Evolutionary conservation across 257 asterid genomes (phyloP).

Genomic region (Galeopsis tetrahit): DNA sequence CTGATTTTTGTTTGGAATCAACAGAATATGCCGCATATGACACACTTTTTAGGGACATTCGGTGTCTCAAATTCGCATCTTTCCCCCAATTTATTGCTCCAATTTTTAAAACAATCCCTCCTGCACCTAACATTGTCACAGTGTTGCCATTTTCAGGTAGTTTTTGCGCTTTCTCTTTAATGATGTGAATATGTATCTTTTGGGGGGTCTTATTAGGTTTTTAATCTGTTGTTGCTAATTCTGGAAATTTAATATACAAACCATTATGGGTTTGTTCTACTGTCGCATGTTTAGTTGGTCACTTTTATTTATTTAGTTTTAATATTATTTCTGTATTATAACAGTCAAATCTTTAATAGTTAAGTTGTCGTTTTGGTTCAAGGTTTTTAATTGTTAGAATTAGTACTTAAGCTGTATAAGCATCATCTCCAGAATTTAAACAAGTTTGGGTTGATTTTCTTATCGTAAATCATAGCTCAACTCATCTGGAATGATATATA

Average conservation of each 20-base stretch:
- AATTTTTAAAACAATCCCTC: slow-evolving; percentile 1
- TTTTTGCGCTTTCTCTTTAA: background rate
- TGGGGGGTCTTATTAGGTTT: background rate
- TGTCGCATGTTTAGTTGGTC: slow-evolving; percentile 8
- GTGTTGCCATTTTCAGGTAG: slow-evolving; percentile 35
- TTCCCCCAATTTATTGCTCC: slow-evolving; percentile 27
- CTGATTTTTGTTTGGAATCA: slow-evolving; percentile 10
- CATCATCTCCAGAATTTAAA: slow-evolving; percentile 6
- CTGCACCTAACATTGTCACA: slow-evolving; percentile 26
- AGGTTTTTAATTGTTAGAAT: background rate
- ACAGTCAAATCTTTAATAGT: background rate
- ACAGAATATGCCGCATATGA: slow-evolving; percentile 41
- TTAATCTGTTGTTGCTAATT: background rate
- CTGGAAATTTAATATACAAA: background rate
- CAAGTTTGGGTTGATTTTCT: background rate
- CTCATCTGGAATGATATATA: background rate
- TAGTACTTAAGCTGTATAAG: background rate
- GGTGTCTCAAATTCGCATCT: slow-evolving; percentile 46
- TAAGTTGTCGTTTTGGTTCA: background rate
- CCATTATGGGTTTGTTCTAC: slow-evolving; percentile 13
- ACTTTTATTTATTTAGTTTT: background rate
- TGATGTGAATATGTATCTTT: background rate
- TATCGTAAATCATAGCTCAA: slow-evolving; percentile 11
- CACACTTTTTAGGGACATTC: slow-evolving; percentile 38
- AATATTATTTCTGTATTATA: background rate